These are phyloP conservation scores for Xylaria nigripes DNA, from an alignment of 495 filamentous ascomycete genomes.

Conservation along the genomic window DNA sequence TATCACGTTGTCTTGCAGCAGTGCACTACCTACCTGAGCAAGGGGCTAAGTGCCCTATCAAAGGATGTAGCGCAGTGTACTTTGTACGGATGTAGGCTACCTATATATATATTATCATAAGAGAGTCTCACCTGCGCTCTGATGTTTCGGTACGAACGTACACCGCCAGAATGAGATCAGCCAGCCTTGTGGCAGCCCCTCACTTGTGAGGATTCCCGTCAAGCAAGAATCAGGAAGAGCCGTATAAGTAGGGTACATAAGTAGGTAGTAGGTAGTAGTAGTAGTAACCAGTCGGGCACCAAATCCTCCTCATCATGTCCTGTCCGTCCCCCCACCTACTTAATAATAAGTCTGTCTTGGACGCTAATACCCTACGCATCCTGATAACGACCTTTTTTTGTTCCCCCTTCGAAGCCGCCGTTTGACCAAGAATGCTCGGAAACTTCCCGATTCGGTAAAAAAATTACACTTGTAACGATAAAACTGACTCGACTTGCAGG, in stretches of 20 bases:
- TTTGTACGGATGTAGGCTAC: neutral
- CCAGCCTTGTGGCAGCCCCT: neutral
- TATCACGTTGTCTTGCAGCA: neutral
- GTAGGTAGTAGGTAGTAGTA: neutral
- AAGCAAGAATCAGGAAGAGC: too few species aligned
- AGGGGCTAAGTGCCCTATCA: too few species aligned
- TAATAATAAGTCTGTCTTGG: neutral
- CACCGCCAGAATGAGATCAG: neutral
- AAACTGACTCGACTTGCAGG: neutral
- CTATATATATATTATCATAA: neutral
- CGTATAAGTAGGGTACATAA: too few species aligned
- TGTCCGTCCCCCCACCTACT: neutral
- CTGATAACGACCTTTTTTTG: too few species aligned
- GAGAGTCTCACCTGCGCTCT: neutral
- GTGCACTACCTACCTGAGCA: too few species aligned
- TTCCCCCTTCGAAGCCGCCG: too few species aligned
- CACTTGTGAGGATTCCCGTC: neutral
- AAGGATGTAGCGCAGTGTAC: too few species aligned
- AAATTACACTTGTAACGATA: neutral
- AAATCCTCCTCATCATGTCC: neutral
- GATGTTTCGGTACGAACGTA: neutral
- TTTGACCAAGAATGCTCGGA: too few species aligned
- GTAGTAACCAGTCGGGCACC: neutral
- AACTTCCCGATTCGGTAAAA: neutral
- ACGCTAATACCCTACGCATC: too few species aligned